phyloP scores from a whole-genome alignment of 768 basidiomycete genomes.

The Mycena vulgaris region DNA sequence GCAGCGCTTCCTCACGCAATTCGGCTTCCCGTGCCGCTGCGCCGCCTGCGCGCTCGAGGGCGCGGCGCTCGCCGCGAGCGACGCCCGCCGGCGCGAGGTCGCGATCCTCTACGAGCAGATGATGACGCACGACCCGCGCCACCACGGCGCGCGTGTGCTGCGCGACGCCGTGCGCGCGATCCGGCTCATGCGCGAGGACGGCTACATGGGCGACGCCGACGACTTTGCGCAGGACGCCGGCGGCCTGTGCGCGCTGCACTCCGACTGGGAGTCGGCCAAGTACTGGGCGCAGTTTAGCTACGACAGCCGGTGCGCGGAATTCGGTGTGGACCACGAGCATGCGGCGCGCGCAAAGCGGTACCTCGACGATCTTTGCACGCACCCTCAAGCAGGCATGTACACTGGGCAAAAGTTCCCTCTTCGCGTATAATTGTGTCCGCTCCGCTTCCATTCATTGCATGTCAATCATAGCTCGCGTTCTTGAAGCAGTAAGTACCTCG shows the following conservation, averaged over 20 bases:
- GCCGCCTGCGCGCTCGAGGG: slow-evolving; percentile 31
- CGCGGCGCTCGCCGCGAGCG: slow-evolving; percentile 30
- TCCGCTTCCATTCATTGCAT: background rate
- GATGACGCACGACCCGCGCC: slow-evolving; percentile 16
- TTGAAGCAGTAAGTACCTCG: no score
- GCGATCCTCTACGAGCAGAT: slow-evolving; percentile 30
- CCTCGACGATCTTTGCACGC: slow-evolving; percentile 20
- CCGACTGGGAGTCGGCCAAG: slow-evolving; percentile 43
- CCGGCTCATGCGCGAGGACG: slow-evolving; percentile 37
- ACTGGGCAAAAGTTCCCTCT: slow-evolving; percentile 8
- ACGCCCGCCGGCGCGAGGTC: slow-evolving; percentile 37
- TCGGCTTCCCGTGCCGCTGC: slow-evolving; percentile 39
- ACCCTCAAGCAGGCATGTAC: slow-evolving; percentile 26
- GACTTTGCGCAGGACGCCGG: slow-evolving; percentile 42
- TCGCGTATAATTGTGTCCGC: slow-evolving; percentile 14
- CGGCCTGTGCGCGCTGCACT: slow-evolving; percentile 39
- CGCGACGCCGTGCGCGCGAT: slow-evolving; percentile 9
- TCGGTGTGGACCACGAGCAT: slow-evolving; percentile 40
- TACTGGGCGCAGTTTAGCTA: slow-evolving; percentile 41
- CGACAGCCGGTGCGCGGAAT: slow-evolving; percentile 39
- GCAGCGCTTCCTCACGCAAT: slow-evolving; percentile 17
- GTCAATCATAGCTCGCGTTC: background rate
- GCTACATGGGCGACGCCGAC: slow-evolving; percentile 39
- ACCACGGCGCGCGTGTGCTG: slow-evolving; percentile 15
- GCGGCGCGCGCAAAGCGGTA: slow-evolving; percentile 12